Percentiles rank a stretch among this genome's conserved stretches.
Conservation (phyloP, 23 red algal species). For the Gracilariopsis chorda region DNA sequence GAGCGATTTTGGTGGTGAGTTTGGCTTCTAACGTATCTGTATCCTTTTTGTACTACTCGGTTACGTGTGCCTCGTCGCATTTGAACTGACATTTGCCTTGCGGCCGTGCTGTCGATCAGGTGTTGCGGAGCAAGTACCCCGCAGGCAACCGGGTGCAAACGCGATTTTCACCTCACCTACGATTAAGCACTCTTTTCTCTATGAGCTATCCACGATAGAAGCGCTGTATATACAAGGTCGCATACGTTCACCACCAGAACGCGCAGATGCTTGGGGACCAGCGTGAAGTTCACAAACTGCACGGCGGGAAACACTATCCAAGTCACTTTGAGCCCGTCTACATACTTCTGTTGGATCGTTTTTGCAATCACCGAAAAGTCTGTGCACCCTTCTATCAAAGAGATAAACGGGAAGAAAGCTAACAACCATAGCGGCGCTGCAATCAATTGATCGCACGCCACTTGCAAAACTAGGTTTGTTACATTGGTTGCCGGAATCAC, state of each 20-base stretch:
- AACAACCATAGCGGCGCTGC: constrained; percentile 37
- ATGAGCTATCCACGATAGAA: constrained; percentile 31
- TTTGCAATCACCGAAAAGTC: background rate
- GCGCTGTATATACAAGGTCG: constrained; percentile 38
- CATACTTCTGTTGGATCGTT: background rate
- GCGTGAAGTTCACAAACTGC: constrained; percentile 36
- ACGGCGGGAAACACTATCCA: constrained; percentile 48
- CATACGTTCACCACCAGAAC: constrained; percentile 43
- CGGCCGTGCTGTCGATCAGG: background rate
- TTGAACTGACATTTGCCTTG: background rate
- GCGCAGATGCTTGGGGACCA: constrained; percentile 9
- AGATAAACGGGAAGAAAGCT: constrained; percentile 5
- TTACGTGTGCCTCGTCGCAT: too few relatives aligned
- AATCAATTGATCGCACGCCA: constrained; percentile 18
- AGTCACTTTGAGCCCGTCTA: constrained; percentile 30
- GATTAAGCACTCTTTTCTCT: background rate
- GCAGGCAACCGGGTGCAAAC: background rate
- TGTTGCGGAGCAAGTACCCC: background rate
- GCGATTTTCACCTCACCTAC: background rate
- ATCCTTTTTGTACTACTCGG: too few relatives aligned
- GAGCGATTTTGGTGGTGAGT: constrained; percentile 58
- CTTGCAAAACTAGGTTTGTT: constrained; percentile 29
- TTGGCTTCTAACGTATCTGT: too few relatives aligned
- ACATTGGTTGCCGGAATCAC: background rate
- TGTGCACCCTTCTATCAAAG: background rate